These are phyloP conservation scores for Mycena latifolia DNA, from an alignment of 768 basidiomycete genomes.

Conservation along the genomic window DNA sequence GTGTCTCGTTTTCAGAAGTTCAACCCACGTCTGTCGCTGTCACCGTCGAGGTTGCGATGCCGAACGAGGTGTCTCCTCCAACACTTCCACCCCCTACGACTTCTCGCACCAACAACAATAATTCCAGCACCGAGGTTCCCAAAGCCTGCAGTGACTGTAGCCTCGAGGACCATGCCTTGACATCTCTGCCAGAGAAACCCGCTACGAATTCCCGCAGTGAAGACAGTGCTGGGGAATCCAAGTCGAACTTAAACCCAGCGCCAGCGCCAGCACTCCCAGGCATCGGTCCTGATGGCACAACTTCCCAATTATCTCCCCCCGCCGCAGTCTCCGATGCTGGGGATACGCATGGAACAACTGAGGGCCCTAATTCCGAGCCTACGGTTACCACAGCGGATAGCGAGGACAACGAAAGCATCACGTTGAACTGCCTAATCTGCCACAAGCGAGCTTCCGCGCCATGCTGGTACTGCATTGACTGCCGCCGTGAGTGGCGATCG, in stretches of 20 bases:
- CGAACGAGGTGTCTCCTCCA: not conserved
- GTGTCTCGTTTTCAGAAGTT: not conserved
- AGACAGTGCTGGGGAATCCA: too few species aligned
- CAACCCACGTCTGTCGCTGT: not conserved
- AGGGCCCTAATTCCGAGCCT: too few species aligned
- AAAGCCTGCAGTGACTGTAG: not conserved
- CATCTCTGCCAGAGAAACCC: too few species aligned
- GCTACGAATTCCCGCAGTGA: too few species aligned
- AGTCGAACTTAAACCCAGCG: too few species aligned
- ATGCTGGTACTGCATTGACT: slow-evolving; percentile 30
- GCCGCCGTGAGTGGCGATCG: slow-evolving; percentile 6
- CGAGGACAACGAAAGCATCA: not conserved
- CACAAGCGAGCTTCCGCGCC: slow-evolving; percentile 13
- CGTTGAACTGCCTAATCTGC: slow-evolving; percentile 10
- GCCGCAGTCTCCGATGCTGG: not conserved
- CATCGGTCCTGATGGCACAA: too few species aligned
- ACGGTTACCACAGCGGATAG: not conserved
- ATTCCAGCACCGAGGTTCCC: not conserved
- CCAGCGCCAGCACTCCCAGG: too few species aligned
- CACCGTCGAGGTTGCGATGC: not conserved
- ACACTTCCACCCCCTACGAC: not conserved
- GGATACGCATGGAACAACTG: not conserved
- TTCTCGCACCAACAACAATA: not conserved
- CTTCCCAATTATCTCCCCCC: not conserved
- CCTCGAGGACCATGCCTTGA: not conserved